Evolutionary conservation across 805 yeast genomes (phyloP), one percentile per base, ranked within the genome.

Genomic region (Candida silvicultrix): DNA sequence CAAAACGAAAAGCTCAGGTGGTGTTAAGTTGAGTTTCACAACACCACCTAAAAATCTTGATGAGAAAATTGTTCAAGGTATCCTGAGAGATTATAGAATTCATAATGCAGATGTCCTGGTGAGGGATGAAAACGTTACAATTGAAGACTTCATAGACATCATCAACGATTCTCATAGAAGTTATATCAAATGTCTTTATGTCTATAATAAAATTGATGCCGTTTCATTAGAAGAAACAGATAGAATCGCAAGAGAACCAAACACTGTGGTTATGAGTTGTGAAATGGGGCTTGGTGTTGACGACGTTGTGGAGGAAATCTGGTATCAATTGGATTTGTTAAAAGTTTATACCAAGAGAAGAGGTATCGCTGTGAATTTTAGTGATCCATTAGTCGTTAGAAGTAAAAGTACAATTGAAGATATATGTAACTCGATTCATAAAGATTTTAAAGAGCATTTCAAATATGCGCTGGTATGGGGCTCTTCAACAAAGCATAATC

Each of bases 391-490:
- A 77, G 97, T 92, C 43, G 95, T 94, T 14, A 75, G 98, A 56
- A 75, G 73, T 46, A 77, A 81, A 45, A 83, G 95, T 7, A 74
- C 94, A 2, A 79, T 92, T 44, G 92, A 84, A 53, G 89, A 83
- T 53, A 88, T 92, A 25, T 92, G 99, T 70, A 90, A 92, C 60
- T 77, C 94, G 12, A 84, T 92, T 51, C 98, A 92, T 63, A 78
- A 95, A 55, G 97, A 90, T 58, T 85, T 92, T 74, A 90, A 89
- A 60, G 82, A 85, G 52, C 88, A 85, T 58, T 92, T 94, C 73
- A 88, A 89, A 63, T 89, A 90, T 63, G 98, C 98, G 0, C 67
- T 89, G 58, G 97, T 92, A 6, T 92, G 98, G 97, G 99, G 99
- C 0, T 81, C 90, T 1, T 83, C 95, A 41, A 85, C 97, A 7